phyloP scores from a whole-genome alignment of 176 grass and related monocot species.

The Carex cristatella region DNA sequence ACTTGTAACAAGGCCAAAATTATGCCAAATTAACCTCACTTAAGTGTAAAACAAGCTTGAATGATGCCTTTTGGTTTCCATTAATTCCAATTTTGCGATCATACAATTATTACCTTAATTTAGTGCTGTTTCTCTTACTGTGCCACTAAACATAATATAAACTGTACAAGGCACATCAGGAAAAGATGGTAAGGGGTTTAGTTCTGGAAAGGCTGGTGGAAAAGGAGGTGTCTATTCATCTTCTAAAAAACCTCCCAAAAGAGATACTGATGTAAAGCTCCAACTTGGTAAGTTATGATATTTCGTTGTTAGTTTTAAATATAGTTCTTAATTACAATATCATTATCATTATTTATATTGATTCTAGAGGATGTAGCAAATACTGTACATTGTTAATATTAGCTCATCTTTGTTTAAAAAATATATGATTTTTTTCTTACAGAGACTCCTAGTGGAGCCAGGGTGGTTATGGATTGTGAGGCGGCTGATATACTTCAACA shows the following conservation, averaged over 20 bases:
- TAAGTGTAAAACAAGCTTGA: neutral
- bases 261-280: constrained; percentile 68
- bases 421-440: constrained; percentile 2
- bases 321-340: constrained; percentile 8
- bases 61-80: neutral
- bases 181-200: constrained; percentile 60
- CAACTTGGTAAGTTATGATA: constrained; percentile 52
- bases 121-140: neutral
- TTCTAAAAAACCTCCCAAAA: constrained; percentile 45
- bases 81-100: neutral
- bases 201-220: constrained; percentile 31
- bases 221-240: constrained; percentile 36
- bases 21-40: neutral
- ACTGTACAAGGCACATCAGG: constrained; percentile 28
- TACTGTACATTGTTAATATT: neutral
- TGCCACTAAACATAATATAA: constrained; percentile 22
- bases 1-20: neutral
- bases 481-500: constrained; percentile 72
- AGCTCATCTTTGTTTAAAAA: neutral
- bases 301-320: constrained; percentile 24
- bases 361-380: neutral
- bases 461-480: constrained; percentile 82
- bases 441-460: constrained; percentile 70
- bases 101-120: constrained; percentile 12
- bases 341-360: neutral